Conservation (phyloP, 2,329 filamentous ascomycete genomes). For the Colletotrichum tropicale region DNA sequence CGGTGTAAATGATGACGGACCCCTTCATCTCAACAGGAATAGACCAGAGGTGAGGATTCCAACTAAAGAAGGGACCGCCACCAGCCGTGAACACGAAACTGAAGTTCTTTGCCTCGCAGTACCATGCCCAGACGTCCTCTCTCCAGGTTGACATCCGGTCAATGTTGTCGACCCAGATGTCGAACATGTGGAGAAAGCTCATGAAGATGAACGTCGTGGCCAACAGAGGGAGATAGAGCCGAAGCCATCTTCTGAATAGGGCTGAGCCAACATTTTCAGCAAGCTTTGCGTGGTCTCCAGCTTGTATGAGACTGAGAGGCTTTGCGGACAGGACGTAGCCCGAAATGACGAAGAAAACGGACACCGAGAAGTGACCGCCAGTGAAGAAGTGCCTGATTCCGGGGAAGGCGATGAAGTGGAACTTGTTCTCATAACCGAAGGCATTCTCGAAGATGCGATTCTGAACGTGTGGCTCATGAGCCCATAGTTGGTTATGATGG, state of each 20-base stretch:
- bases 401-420: slow-evolving; percentile 58
- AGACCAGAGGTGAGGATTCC: slow-evolving; percentile 67
- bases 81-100: slow-evolving; percentile 39
- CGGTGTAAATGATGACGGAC: slow-evolving; percentile 66
- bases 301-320: slow-evolving; percentile 49
- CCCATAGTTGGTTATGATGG: slow-evolving; percentile 49
- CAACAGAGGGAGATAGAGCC: slow-evolving; percentile 57
- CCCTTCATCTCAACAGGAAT: slow-evolving; percentile 69
- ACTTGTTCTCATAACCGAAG: slow-evolving; percentile 53
- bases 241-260: slow-evolving; percentile 53
- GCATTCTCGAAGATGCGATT: slow-evolving; percentile 37
- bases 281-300: slow-evolving; percentile 43
- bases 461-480: slow-evolving; percentile 35
- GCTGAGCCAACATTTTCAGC: slow-evolving; percentile 50
- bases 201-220: slow-evolving; percentile 59
- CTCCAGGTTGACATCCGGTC: slow-evolving; percentile 42
- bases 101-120: slow-evolving; percentile 50
- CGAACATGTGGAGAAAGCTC: slow-evolving; percentile 1
- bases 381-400: slow-evolving; percentile 63
- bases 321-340: slow-evolving; percentile 61
- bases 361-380: slow-evolving; percentile 63
- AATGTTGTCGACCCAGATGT: slow-evolving; percentile 43
- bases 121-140: slow-evolving; percentile 55
- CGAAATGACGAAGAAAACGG: slow-evolving; percentile 62
- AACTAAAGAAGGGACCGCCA: slow-evolving; percentile 41